Evolutionary conservation across 345 rosid species (phyloP).

Genomic region (Populus alba): DNA sequence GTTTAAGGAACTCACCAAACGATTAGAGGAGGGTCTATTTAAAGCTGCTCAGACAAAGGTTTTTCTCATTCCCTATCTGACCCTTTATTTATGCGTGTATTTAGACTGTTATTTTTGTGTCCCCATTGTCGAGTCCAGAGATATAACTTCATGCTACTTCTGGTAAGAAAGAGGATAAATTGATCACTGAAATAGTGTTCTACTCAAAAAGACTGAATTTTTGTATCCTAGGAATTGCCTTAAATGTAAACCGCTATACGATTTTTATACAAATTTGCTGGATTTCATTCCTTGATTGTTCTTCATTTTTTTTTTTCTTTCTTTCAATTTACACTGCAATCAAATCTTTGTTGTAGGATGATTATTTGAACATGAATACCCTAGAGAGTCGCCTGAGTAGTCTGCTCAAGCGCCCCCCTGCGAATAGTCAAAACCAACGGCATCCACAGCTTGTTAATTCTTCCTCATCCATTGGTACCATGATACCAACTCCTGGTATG

Average conservation of each 20-base stretch:
- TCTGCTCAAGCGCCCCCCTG: slow-evolving; percentile 41
- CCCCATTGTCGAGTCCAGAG: not conserved
- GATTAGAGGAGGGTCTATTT: slow-evolving; percentile 84
- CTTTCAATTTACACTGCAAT: slow-evolving; percentile 8
- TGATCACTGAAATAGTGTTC: not conserved
- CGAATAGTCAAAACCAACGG: slow-evolving; percentile 44
- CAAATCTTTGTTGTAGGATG: slow-evolving; percentile 52
- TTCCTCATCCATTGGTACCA: slow-evolving; percentile 58
- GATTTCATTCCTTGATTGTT: not conserved
- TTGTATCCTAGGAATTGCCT: not conserved
- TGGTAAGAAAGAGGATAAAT: not conserved
- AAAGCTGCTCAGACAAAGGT: slow-evolving; percentile 72
- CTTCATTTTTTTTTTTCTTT: not conserved
- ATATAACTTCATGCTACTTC: not conserved
- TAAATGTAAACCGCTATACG: not conserved
- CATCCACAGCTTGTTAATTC: slow-evolving; percentile 53
- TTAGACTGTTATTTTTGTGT: not conserved
- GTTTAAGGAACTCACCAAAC: slow-evolving; percentile 60
- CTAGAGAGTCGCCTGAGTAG: slow-evolving; percentile 59
- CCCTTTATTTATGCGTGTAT: not conserved
- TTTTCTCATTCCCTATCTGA: slow-evolving; percentile 1
- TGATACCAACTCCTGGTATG: slow-evolving; percentile 97
- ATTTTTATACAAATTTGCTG: not conserved
- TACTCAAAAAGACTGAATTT: not conserved
- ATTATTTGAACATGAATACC: slow-evolving; percentile 64